Evolutionary conservation across 495 filamentous ascomycete species (phyloP).

Genomic region (Tuber brumale): DNA sequence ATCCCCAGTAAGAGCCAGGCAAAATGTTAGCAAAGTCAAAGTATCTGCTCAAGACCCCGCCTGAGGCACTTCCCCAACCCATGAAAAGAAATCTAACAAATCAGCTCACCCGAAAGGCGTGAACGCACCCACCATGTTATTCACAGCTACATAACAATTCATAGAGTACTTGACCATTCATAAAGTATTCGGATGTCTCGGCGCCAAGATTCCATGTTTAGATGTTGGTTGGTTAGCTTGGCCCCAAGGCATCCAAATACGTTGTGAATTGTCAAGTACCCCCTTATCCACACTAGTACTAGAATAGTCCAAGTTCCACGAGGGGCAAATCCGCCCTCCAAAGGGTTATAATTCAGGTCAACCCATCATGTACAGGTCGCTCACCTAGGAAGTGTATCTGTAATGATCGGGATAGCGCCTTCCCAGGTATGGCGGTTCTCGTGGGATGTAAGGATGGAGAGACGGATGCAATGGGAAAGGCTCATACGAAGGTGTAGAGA

Average conservation of each 20-base stretch:
- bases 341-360: background rate
- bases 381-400: too few species aligned
- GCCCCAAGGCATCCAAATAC: too few species aligned
- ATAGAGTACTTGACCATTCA: too few species aligned
- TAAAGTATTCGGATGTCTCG: too few species aligned
- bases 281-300: slow-evolving; percentile 57
- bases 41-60: slow-evolving; percentile 46
- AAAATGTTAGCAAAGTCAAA: too few species aligned
- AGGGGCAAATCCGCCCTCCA: slow-evolving; percentile 40
- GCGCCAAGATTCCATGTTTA: too few species aligned
- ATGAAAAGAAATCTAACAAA: slow-evolving; percentile 57
- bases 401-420: slow-evolving; percentile 44
- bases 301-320: slow-evolving; percentile 61
- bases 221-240: too few species aligned
- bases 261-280: too few species aligned
- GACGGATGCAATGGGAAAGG: slow-evolving; percentile 64
- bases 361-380: too few species aligned
- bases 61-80: slow-evolving; percentile 61
- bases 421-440: slow-evolving; percentile 48
- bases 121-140: slow-evolving; percentile 73
- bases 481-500: slow-evolving; percentile 49
- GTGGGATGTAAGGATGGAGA: slow-evolving; percentile 52
- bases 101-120: slow-evolving; percentile 69
- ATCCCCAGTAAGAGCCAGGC: too few species aligned
- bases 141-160: slow-evolving; percentile 57